Evolutionary conservation across 768 basidiomycete species (phyloP), one percentile per base, ranked within the genome.

Genomic region (Trametes villosa): DNA sequence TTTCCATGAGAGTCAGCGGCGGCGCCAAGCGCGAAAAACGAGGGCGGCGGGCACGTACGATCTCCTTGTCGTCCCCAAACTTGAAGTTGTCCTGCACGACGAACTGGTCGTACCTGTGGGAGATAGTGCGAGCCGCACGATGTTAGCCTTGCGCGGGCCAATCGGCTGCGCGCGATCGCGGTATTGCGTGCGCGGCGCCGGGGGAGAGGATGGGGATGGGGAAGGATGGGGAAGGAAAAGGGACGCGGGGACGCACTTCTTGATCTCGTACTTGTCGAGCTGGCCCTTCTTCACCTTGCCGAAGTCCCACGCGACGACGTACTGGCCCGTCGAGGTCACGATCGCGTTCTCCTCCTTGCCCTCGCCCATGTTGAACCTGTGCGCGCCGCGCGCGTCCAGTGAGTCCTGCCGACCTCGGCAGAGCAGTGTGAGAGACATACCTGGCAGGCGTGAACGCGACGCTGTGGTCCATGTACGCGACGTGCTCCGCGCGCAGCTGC

Each of bases 31-130:
- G 20, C 15, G 40, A 30, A 30, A 17, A 27, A 41, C 11, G 18
- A 31, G 26, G 34, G 18, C 31, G 22, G 54, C 18, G 27, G 55
- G 36, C 31, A 79, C 91, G 70, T 68, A 94, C 94, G 71, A 99
- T 98, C 72, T 98, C 89, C 70, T 94, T 92, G 76, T 98, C 96
- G 68, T 96, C 93, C 15, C 95, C 96, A 70, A 96, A 98, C 76
- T 89, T 92, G 86, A 99, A 99, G 76, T 90, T 93, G 74, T 99
- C 97, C 65, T 97, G 96, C 0, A 98, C 95, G 59, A 98, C 95
- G 46, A 84, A 81, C 68, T 96, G 94, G 68, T 94, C 91, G 72
- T 97, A 98, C 72, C 82, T 81, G n/a, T n/a, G 70, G 30, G 29
- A 40, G 17, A 24, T 42, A 17, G 47, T 29, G 41, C 44, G 22